Base-by-base conservation (phyloP, 129 eudicot species). In the Helianthus tuberosus region DNA sequence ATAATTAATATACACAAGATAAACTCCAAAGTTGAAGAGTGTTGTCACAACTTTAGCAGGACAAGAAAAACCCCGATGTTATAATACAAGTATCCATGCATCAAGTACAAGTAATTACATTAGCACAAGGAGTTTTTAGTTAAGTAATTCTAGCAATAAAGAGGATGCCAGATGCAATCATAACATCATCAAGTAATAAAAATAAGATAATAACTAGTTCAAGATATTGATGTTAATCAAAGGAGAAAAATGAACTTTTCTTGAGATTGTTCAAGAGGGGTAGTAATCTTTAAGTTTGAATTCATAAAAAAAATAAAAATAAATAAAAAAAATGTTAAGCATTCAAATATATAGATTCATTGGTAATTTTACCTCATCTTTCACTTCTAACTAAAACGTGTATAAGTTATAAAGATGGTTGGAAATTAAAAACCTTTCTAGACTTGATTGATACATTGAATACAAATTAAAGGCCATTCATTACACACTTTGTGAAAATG, bases 321-420 rank as follows among this genome's bases (percentile, higher is more conserved):
- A n/a, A n/a, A n/a, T n/a, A n/a, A n/a, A n/a, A n/a, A n/a, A n/a
- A n/a, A n/a, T n/a, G n/a, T 43, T 55, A 76, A 76, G 61, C 80
- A 76, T 66, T 67, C 61, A 67, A 76, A 76, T 76, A 76, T 67
- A 67, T 59, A 57, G 39, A 76, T 76, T 47, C 75, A 76, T 67
- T 58, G 64, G n/a, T n/a, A n/a, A n/a, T n/a, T n/a, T n/a, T n/a
- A n/a, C n/a, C n/a, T n/a, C n/a, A n/a, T n/a, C n/a, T n/a, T n/a
- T n/a, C n/a, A n/a, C n/a, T n/a, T n/a, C n/a, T n/a, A n/a, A n/a
- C n/a, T n/a, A n/a, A n/a, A n/a, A n/a, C n/a, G n/a, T n/a, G n/a
- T n/a, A n/a, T n/a, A n/a, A n/a, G n/a, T n/a, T n/a, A n/a, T n/a
- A n/a, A n/a, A n/a, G n/a, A n/a, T n/a, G n/a, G n/a, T n/a, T n/a